Conservation (phyloP, 2,329 filamentous ascomycete genomes). For the Ophiostoma sp. region DNA sequence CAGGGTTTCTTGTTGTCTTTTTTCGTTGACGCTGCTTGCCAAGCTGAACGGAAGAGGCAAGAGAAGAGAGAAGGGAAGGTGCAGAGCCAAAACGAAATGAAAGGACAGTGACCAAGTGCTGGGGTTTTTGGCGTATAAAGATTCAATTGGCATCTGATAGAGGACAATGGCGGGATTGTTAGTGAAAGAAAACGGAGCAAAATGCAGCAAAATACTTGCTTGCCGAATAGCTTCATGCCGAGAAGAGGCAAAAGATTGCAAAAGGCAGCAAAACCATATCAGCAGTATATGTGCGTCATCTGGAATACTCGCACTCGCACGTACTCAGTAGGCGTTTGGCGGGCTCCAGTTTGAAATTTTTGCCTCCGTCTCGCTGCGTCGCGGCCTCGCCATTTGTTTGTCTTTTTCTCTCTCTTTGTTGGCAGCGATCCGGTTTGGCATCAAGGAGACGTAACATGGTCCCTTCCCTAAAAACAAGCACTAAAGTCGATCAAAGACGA, state of each 20-base stretch:
- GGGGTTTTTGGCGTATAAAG: neutral
- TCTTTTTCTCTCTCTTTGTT: neutral
- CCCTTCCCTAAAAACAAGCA: neutral
- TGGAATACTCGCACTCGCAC: neutral
- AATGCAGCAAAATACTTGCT: neutral
- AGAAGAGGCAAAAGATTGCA: neutral
- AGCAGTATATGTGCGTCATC: neutral
- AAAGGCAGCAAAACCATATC: neutral
- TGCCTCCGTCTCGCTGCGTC: neutral
- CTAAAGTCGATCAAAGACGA: neutral
- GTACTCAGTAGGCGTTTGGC: neutral
- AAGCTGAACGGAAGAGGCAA: neutral
- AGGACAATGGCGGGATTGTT: neutral
- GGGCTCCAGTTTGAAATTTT: no score
- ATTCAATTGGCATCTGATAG: neutral
- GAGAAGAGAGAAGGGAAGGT: slow-evolving; percentile 7
- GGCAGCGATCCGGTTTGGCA: slow-evolving; percentile 1
- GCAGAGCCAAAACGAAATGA: neutral
- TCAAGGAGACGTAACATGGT: neutral
- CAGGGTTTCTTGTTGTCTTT: neutral
- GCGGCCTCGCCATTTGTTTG: neutral
- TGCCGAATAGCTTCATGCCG: neutral
- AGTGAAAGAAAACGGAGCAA: neutral
- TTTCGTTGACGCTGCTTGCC: neutral
- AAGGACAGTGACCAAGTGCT: neutral